Evolutionary conservation across 148 eudicot genomes (phyloP).

Genomic region (Cornus florida): DNA sequence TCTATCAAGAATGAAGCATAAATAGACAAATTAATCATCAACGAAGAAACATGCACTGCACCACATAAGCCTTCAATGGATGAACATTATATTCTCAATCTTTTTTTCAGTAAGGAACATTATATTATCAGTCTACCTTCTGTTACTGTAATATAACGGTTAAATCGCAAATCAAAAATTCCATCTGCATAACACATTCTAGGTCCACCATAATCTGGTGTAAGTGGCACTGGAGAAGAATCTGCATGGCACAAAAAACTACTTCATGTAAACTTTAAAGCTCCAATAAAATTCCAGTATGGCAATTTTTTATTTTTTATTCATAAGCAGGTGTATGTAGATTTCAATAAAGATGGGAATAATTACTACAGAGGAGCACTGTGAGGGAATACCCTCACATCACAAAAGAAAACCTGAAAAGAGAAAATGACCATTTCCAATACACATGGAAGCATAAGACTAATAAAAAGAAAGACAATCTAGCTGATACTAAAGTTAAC

Average conservation of each 20-base stretch:
- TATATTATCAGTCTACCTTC: slow-evolving; percentile 51
- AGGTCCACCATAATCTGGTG: slow-evolving; percentile 79
- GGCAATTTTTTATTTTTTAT: background rate
- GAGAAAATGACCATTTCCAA: too few relatives aligned
- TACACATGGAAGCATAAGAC: too few relatives aligned
- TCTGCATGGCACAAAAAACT: slow-evolving; percentile 30
- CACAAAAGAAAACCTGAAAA: too few relatives aligned
- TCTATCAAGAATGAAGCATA: slow-evolving; percentile 38
- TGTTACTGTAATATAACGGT: slow-evolving; percentile 59
- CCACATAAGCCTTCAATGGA: background rate
- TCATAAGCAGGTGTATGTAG: too few relatives aligned
- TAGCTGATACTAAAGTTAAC: too few relatives aligned
- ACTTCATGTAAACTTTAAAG: background rate
- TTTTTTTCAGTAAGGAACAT: background rate
- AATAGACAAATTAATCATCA: background rate
- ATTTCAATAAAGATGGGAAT: too few relatives aligned
- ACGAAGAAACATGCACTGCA: background rate
- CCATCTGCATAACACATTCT: slow-evolving; percentile 74
- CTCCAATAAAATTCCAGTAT: background rate
- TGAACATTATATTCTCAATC: background rate
- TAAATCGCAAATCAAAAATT: slow-evolving; percentile 58
- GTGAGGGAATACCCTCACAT: too few relatives aligned
- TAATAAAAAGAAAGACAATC: too few relatives aligned
- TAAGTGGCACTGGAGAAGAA: slow-evolving; percentile 53
- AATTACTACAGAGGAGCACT: too few relatives aligned